These are phyloP conservation scores for Actinomortierella wolfii DNA, from an alignment of 371 early-diverging fungal genomes.

Conservation along the genomic window DNA sequence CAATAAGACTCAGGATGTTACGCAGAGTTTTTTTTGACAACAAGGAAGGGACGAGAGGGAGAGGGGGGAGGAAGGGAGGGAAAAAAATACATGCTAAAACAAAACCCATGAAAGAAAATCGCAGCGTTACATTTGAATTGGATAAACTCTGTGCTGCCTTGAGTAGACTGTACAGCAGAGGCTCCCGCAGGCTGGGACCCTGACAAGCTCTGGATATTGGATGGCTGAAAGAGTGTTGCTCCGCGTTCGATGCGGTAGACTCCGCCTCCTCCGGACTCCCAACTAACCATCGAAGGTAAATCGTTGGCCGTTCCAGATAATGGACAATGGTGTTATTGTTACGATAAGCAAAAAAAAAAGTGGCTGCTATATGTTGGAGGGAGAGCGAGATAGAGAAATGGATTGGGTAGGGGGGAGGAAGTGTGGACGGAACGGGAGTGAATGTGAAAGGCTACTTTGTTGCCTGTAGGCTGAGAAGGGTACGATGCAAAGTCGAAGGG, in stretches of 20 bases:
- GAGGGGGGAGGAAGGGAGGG: neutral
- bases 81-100: neutral
- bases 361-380: neutral
- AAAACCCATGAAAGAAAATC: too few relatives aligned
- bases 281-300: slow-evolving; percentile 21
- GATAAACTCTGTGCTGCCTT: slow-evolving; percentile 15
- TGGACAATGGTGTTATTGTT: too few relatives aligned
- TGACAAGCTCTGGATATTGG: too few relatives aligned
- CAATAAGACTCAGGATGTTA: neutral
- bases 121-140: slow-evolving; percentile 48
- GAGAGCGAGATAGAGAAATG: slow-evolving; percentile 1
- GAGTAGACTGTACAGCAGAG: slow-evolving; percentile 2
- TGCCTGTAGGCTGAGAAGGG: too few relatives aligned
- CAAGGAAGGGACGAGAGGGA: neutral
- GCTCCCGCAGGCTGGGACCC: neutral
- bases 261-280: slow-evolving; percentile 33
- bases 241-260: slow-evolving; percentile 26
- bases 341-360: neutral
- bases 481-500: too few relatives aligned
- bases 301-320: too few relatives aligned
- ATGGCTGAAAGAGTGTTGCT: slow-evolving; percentile 8
- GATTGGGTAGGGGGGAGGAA: slow-evolving; percentile 4
- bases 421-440: neutral
- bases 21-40: neutral
- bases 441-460: too few relatives aligned